These are phyloP conservation scores for Uronychia setigera DNA, from an alignment of 73 alveolate species.

Conservation along the genomic window DNA sequence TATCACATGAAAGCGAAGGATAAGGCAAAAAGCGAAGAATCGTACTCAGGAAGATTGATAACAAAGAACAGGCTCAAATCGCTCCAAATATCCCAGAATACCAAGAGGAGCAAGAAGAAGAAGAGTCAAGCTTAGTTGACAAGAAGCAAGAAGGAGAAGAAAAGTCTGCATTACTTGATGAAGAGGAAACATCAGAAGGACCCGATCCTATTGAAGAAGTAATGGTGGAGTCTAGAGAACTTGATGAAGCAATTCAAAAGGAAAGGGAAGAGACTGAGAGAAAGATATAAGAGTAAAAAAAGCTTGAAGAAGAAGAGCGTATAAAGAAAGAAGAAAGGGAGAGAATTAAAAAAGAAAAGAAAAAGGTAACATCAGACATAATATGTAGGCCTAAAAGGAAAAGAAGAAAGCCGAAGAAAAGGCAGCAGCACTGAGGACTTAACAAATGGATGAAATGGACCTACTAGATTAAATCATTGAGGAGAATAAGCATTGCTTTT, in stretches of 20 bases:
- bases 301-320: neutral
- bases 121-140: no score
- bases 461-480: neutral
- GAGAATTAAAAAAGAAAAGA: neutral
- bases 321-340: neutral
- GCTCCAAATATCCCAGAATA: neutral
- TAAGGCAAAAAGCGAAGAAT: slow-evolving; percentile 7
- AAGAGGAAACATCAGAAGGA: neutral
- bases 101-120: neutral
- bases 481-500: neutral
- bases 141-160: neutral
- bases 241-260: neutral
- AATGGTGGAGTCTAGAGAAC: neutral
- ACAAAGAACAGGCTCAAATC: neutral
- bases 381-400: neutral
- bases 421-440: neutral
- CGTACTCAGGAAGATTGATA: neutral
- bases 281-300: neutral
- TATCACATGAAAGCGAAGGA: slow-evolving; percentile 8
- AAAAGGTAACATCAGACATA: neutral
- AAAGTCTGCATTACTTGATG: neutral
- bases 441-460: slow-evolving; percentile 2
- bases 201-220: neutral
- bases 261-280: slow-evolving; percentile 1
- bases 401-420: neutral